Percentiles rank a stretch among this genome's conserved stretches.
Conservation (phyloP, 495 filamentous ascomycete genomes). For the Cetradonia linearis region DNA sequence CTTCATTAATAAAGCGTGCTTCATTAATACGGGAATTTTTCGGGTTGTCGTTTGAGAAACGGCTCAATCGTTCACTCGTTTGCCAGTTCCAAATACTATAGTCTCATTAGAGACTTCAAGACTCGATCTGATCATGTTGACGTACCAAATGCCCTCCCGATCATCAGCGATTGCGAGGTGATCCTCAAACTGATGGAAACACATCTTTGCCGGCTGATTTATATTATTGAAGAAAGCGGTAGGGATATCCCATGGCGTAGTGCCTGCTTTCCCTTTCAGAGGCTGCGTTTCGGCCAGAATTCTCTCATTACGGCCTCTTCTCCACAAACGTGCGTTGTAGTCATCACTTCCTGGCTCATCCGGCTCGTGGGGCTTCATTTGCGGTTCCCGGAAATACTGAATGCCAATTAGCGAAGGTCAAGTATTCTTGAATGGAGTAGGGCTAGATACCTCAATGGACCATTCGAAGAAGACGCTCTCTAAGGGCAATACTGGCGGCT, state of each 20-base stretch:
- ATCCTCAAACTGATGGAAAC: conserved; percentile 96
- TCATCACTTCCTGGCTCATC: conserved; percentile 96
- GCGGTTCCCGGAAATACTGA: conserved; percentile 91
- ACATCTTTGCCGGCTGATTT: conserved; percentile 80
- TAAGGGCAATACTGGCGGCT: conserved; percentile 56
- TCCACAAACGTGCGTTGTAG: conserved; percentile 92
- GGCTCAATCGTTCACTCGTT: conserved; percentile 55
- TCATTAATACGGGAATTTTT: conserved; percentile 85
- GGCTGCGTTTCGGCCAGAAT: conserved; percentile 88
- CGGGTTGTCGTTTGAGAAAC: conserved; percentile 91
- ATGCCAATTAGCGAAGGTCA: conserved; percentile 26
- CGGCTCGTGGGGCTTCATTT: conserved; percentile 93
- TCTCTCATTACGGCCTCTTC: conserved; percentile 81
- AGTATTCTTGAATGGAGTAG: not conserved
- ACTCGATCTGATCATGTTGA: conserved; percentile 10
- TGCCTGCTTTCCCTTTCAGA: conserved; percentile 76
- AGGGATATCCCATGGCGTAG: conserved; percentile 70
- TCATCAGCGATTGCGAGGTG: conserved; percentile 92
- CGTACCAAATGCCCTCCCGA: conserved; percentile 66
- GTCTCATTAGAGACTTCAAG: conserved; percentile 24
- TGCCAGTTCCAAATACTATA: conserved; percentile 87
- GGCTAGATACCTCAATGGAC: conserved; percentile 65
- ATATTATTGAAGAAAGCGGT: conserved; percentile 73
- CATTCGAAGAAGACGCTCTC: conserved; percentile 81
- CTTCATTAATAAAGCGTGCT: conserved; percentile 94